These are phyloP conservation scores for Ganoderma resinaceum DNA, from an alignment of 1,284 basidiomycete species.

Conservation along the genomic window DNA sequence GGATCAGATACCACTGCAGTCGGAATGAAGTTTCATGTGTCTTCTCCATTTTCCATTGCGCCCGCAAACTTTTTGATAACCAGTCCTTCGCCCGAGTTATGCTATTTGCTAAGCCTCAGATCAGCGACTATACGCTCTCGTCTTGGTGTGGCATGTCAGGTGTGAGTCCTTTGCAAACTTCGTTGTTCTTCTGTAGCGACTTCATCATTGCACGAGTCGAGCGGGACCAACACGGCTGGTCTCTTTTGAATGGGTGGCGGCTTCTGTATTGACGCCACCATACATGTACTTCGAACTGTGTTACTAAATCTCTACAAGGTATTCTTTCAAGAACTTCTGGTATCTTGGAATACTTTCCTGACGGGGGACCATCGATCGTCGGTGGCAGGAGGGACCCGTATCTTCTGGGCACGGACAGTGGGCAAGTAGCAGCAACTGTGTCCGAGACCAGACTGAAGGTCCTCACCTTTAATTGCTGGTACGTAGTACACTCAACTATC, in stretches of 20 bases:
- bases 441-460: constrained; percentile 59
- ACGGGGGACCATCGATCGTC: constrained; percentile 56
- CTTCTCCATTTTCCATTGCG: too few species aligned
- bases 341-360: constrained; percentile 52
- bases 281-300: neutral
- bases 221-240: neutral
- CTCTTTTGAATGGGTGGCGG: neutral
- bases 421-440: constrained; percentile 39
- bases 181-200: neutral
- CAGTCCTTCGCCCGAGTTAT: too few species aligned
- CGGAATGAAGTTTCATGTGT: too few species aligned
- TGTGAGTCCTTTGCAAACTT: constrained; percentile 33
- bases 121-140: constrained; percentile 57
- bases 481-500: constrained; percentile 28
- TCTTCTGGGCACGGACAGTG: too few species aligned
- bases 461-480: constrained; percentile 87
- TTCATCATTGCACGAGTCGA: neutral
- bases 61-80: too few species aligned
- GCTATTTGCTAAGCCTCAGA: too few species aligned
- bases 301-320: neutral
- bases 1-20: too few species aligned
- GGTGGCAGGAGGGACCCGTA: constrained; percentile 55
- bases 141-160: constrained; percentile 52
- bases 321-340: neutral
- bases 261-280: neutral